Conservation (phyloP, 2,329 filamentous ascomycete species). For the Simplicillium aogashimaense region DNA sequence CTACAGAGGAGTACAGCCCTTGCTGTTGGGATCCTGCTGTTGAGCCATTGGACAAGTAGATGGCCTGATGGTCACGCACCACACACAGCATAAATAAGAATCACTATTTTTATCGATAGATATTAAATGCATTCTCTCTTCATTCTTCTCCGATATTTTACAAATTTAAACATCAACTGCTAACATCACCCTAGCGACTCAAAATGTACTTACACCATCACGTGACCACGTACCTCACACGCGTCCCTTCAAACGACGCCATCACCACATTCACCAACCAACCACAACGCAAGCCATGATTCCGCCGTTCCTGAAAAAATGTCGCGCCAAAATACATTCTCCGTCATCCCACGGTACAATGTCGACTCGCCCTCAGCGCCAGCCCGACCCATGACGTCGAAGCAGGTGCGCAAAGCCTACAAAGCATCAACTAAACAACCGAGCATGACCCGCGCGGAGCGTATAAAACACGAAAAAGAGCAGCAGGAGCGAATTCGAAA, state of each 20-base stretch:
- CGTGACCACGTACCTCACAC: not conserved
- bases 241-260: not conserved
- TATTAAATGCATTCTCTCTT: not conserved
- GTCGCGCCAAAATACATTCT: slow-evolving; percentile 33
- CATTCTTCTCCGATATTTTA: not conserved
- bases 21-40: slow-evolving; percentile 48
- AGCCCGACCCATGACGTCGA: slow-evolving; percentile 28
- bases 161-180: not conserved
- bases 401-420: slow-evolving; percentile 29
- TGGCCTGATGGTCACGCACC: not conserved
- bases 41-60: slow-evolving; percentile 30
- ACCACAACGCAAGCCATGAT: not conserved
- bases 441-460: slow-evolving; percentile 29
- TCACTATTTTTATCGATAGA: too few species aligned
- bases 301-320: slow-evolving; percentile 13
- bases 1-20: slow-evolving; percentile 41
- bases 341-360: slow-evolving; percentile 26
- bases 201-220: not conserved
- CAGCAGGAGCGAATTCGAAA: slow-evolving; percentile 46
- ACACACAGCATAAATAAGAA: too few species aligned
- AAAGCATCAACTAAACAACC: slow-evolving; percentile 21
- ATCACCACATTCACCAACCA: not conserved
- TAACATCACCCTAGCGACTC: not conserved
- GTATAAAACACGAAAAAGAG: slow-evolving; percentile 25
- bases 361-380: slow-evolving; percentile 10